Base-by-base conservation (phyloP, 768 basidiomycete genomes). In the Amanita exitialis region DNA sequence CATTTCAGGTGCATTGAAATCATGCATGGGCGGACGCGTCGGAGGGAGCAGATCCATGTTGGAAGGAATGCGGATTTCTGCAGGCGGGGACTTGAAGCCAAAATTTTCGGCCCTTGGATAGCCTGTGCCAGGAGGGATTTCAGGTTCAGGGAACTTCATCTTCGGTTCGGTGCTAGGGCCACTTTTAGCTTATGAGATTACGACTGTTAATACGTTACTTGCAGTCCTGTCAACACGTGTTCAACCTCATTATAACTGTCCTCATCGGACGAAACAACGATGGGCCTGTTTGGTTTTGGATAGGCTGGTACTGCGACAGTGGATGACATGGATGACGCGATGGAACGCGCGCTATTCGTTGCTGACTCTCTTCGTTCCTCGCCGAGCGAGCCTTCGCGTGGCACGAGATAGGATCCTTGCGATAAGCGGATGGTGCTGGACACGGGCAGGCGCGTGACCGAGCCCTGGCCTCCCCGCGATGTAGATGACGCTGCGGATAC, bases 221-320 rank as follows among this genome's bases (percentile, higher is more conserved):
- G 51, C 53, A 41, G 51, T 44, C 20, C 44, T 48, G 27, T 56
- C 52, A 27, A 47, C 52, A 10, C 56, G 36, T 34, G 44, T 15
- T 30, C 58, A 55, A 18, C 53, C 50, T 8, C 66, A 65, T 41
- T 68, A 67, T 44, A 23, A 25, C 47, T 48, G 9, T 48, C 35
- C 37, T 71, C 71, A 28, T 69, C 69, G 8, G 64, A 66, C 23
- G 70, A 71, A 35, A 70, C 62, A 25, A 71, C 53, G 18, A 70
- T 56, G 20, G 66, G 58, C 10, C 13, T 32, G 45, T 53, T 57
- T 20, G 44, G 36, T 47, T 57, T 60, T 43, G 37, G 20, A 20
- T 21, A 21, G 13, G n/a, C 9, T 37, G 34, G 41, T 8, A 23
- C 20, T 25, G 30, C 12, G 9, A 20, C 27, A 34, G 9, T 15